These are phyloP conservation scores for Rubroboletus pulcherrimus DNA, from an alignment of 768 basidiomycete genomes.

Conservation along the genomic window DNA sequence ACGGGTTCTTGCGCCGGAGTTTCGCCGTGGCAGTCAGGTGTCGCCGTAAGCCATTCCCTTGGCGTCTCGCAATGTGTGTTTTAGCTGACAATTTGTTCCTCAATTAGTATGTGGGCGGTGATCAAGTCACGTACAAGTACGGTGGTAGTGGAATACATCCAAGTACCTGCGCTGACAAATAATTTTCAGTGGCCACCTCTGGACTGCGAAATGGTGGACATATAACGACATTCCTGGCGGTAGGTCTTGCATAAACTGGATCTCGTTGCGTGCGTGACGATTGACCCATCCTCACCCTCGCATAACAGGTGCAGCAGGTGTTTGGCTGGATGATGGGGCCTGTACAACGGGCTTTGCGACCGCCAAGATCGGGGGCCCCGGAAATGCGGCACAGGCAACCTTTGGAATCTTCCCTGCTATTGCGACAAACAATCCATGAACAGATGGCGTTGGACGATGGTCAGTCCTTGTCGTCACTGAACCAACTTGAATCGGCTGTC, in stretches of 20 bases:
- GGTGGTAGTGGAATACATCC: background rate
- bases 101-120: conserved; percentile 43
- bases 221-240: conserved; percentile 37
- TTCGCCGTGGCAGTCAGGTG: conserved; percentile 39
- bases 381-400: background rate
- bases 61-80: background rate
- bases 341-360: conserved; percentile 11
- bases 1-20: conserved; percentile 39
- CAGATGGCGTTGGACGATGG: background rate
- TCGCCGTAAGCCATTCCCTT: conserved; percentile 34
- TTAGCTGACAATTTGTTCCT: background rate
- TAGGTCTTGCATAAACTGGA: conserved; percentile 5
- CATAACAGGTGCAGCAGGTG: conserved; percentile 13
- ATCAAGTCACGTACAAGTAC: conserved; percentile 42
- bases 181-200: conserved; percentile 41
- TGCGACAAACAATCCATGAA: background rate
- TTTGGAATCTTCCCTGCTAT: conserved; percentile 1
- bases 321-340: conserved; percentile 13
- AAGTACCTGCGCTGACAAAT: background rate
- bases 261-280: background rate
- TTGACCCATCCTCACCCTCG: background rate
- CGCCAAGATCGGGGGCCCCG: background rate
- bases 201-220: conserved; percentile 50
- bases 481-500: background rate
- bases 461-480: no score